These are phyloP conservation scores for Abrus precatorius DNA, from an alignment of 306 rosid genomes.

Conservation along the genomic window DNA sequence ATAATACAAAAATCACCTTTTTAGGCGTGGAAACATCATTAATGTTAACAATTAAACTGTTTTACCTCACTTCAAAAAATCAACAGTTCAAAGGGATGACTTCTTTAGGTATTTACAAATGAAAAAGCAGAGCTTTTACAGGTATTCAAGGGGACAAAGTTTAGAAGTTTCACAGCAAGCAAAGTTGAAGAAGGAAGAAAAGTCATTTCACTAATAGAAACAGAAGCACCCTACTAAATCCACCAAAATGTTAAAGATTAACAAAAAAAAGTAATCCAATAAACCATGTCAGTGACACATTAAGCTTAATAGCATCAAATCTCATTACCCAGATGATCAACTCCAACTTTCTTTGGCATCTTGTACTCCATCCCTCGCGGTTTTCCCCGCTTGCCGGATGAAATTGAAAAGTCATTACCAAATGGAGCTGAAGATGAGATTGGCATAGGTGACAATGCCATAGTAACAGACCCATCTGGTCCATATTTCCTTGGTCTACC, in stretches of 20 bases:
- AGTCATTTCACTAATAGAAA: conserved; percentile 38
- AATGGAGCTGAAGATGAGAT: conserved; percentile 71
- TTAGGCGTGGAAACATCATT: conserved; percentile 31
- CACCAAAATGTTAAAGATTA: neutral
- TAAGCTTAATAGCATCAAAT: conserved; percentile 4
- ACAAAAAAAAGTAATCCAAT: neutral
- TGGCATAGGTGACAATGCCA: conserved; percentile 82
- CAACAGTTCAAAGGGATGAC: neutral
- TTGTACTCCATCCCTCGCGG: conserved; percentile 64
- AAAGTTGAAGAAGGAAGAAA: conserved; percentile 22
- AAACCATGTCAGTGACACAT: conserved; percentile 26
- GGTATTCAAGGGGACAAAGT: conserved; percentile 17
- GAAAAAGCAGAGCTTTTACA: conserved; percentile 6
- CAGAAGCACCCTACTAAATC: conserved; percentile 21
- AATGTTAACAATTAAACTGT: conserved; percentile 34
- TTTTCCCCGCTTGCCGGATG: conserved; percentile 66
- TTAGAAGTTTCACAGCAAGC: conserved; percentile 27
- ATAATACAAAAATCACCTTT: conserved; percentile 43
- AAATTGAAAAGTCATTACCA: conserved; percentile 55
- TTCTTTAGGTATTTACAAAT: conserved; percentile 9
- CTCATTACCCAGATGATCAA: conserved; percentile 62
- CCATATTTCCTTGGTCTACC: conserved; percentile 93
- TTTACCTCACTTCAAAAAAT: conserved; percentile 46
- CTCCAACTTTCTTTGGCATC: conserved; percentile 63
- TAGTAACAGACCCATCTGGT: conserved; percentile 67